Evolutionary conservation across 2,329 filamentous ascomycete genomes (phyloP), one percentile per base, ranked within the genome.

Genomic region (Endoconidiophora polonica): DNA sequence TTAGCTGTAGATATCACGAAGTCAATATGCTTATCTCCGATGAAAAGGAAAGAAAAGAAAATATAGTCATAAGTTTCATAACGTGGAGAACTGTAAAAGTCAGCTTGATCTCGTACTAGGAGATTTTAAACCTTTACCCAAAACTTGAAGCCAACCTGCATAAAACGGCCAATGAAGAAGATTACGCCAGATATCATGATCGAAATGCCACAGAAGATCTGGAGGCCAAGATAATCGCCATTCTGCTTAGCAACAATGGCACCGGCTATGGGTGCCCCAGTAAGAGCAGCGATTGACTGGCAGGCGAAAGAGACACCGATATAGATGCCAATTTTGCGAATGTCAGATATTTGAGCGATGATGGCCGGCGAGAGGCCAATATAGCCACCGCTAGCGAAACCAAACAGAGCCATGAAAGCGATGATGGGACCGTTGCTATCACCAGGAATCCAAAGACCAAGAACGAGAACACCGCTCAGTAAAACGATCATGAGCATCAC

Each of bases 291-390:
- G 29, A 86, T 64, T 1, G 76, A 71, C 50, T 78, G 68, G 44
- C 79, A 60, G 14, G 75, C 71, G 59, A 82, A 83, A 23, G 76
- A 69, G 0, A 73, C 71, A 0, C 84, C 84, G 2, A 72, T 77
- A 4, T 83, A 69, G 1, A 79, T 72, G 12, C 83, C 84, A 33
- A 87, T 79, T 60, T 84, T 71, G 18, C 74, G 68, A 37, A 85
- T 72, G 43, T 83, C 79, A 1, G 75, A 79, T 54, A 86, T 81
- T 58, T 86, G 80, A 1, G 79, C 80, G 20, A 87, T 67, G 12
- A 83, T 65, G 0, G 79, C 72, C 0, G 82, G 78, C 0, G 68
- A 68, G 16, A 86, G 65, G 0, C 74, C 74, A 36, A 83, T 73
- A 57, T 79, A 82, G 2, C 75, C 74, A 10, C 82, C 83, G 0